Percentiles rank a stretch among this genome's conserved stretches.
phyloP scores from a whole-genome alignment of 768 basidiomycete genomes.

The Tylopilus balloui region DNA sequence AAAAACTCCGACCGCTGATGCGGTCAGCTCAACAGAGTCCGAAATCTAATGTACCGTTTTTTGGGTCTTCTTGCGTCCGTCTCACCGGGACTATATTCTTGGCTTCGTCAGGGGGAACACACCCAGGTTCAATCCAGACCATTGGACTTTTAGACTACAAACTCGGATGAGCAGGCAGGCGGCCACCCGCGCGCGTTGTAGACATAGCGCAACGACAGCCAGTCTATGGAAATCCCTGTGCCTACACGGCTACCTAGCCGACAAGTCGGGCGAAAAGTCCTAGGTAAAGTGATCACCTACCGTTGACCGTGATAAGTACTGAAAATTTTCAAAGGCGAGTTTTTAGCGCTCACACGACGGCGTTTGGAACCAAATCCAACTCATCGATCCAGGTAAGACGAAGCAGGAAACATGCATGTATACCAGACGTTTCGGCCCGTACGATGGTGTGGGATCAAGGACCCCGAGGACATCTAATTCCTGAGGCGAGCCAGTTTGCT shows the following conservation, averaged over 20 bases:
- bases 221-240: slow-evolving; percentile 4
- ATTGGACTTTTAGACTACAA: slow-evolving; percentile 5
- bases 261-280: slow-evolving; percentile 7
- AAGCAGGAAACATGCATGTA: slow-evolving; percentile 2
- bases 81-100: slow-evolving; percentile 25
- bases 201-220: slow-evolving; percentile 8
- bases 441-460: slow-evolving; percentile 8
- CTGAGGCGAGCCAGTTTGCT: slow-evolving; percentile 22
- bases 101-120: background rate
- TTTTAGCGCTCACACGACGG: slow-evolving; percentile 20
- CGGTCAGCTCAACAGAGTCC: slow-evolving; percentile 22
- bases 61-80: slow-evolving; percentile 15
- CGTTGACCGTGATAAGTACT: slow-evolving; percentile 3
- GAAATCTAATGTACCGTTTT: slow-evolving; percentile 10
- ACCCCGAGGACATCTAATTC: slow-evolving; percentile 22
- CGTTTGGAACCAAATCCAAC: slow-evolving; percentile 9
- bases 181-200: slow-evolving; percentile 18
- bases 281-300: slow-evolving; percentile 9
- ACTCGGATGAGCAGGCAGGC: slow-evolving; percentile 7
- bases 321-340: slow-evolving; percentile 6
- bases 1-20: slow-evolving; percentile 20
- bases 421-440: background rate
- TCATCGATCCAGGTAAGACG: slow-evolving; percentile 18
- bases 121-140: background rate
- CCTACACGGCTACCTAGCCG: background rate